phyloP scores from a whole-genome alignment of 2,329 filamentous ascomycete genomes.

The Sclerotinia subarctica region DNA sequence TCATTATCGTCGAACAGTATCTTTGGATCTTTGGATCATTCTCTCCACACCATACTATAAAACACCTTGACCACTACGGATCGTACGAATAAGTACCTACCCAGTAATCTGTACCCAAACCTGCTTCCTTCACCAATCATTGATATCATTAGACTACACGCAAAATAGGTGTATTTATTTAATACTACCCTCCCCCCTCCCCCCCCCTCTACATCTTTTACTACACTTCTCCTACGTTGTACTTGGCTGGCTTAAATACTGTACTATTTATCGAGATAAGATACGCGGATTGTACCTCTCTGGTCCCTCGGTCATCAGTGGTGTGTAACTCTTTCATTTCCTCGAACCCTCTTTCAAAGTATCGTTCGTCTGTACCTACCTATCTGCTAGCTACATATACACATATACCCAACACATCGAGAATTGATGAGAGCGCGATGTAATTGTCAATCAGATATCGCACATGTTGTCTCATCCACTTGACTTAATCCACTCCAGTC shows the following conservation, averaged over 20 bases:
- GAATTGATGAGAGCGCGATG: background rate
- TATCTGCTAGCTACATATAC: background rate
- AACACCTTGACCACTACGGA: background rate
- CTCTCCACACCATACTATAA: background rate
- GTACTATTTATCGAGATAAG: background rate
- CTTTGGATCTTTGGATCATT: background rate
- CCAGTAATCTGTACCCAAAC: background rate
- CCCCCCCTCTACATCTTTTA: background rate
- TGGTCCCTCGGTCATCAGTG: background rate
- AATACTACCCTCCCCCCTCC: no score
- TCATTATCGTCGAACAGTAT: background rate
- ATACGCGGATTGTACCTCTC: background rate
- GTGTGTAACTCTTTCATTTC: conserved; percentile 11
- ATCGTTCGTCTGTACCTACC: background rate
- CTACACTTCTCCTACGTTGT: background rate
- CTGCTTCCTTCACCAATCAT: background rate
- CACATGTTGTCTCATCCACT: background rate
- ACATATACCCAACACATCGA: background rate
- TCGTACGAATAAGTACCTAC: background rate
- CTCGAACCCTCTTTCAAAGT: background rate
- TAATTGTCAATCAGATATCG: background rate
- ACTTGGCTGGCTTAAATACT: background rate
- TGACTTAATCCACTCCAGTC: background rate
- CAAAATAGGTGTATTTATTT: no score
- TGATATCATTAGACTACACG: background rate